Conservation (phyloP, 2,329 filamentous ascomycete genomes). For the Nakataea oryzae region DNA sequence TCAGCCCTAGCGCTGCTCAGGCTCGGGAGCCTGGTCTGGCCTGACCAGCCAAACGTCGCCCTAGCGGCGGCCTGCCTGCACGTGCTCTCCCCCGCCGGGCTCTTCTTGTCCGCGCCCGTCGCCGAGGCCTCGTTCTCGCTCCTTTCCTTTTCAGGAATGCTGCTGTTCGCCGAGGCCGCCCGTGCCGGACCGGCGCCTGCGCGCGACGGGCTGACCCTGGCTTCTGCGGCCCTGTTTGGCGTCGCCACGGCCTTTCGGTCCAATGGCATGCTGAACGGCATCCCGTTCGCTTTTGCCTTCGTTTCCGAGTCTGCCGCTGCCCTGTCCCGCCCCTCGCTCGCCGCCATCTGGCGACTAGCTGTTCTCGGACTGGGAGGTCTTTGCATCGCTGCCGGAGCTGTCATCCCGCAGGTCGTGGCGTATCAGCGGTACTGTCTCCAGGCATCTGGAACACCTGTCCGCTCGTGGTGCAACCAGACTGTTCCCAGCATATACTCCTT, state of each 20-base stretch:
- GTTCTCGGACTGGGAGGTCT: constrained; percentile 57
- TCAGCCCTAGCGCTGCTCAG: constrained; percentile 38
- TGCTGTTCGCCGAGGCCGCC: constrained; percentile 47
- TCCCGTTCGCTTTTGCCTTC: constrained; percentile 60
- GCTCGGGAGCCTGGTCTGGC: constrained; percentile 10
- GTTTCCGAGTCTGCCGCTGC: constrained; percentile 29
- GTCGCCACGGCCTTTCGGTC: constrained; percentile 65
- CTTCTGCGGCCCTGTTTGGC: constrained; percentile 60
- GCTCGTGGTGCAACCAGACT: constrained; percentile 62
- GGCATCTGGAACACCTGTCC: not conserved
- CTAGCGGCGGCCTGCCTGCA: constrained; percentile 66
- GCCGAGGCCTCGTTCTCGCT: constrained; percentile 71
- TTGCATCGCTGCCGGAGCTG: constrained; percentile 54
- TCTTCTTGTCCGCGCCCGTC: constrained; percentile 85
- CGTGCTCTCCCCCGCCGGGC: constrained; percentile 73
- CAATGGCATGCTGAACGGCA: constrained; percentile 77
- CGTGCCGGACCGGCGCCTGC: constrained; percentile 6
- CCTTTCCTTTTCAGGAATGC: constrained; percentile 63
- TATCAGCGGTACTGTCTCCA: constrained; percentile 58
- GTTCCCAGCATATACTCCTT: constrained; percentile 84
- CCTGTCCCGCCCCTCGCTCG: constrained; percentile 19
- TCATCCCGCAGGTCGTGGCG: constrained; percentile 64
- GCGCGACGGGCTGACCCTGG: constrained; percentile 42
- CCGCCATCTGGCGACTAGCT: constrained; percentile 39
- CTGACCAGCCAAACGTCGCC: constrained; percentile 29